Base-by-base conservation (phyloP, 2,329 filamentous ascomycete genomes). In the Podosphaera aphanis region DNA sequence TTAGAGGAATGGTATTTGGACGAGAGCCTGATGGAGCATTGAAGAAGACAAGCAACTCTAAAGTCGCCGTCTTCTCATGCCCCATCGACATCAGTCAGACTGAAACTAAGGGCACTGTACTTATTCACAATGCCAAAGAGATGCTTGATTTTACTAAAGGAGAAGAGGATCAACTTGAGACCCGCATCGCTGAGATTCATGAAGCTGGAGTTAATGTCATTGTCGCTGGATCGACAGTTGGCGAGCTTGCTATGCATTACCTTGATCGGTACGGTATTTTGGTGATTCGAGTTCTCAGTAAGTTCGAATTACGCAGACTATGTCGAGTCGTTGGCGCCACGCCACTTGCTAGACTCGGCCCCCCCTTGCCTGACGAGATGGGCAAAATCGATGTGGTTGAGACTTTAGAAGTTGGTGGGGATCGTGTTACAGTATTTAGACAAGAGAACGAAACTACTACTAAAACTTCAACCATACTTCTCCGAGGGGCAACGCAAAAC, bases 301-400 rank as follows among this genome's bases (percentile, higher is more conserved):
- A 98, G 66, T 98, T 95, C 59, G 90, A 98, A 66, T 76, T 98
- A 49, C 79, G 90, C 55, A 76, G 90, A 58, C 70, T 95, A 57
- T 98, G 92, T 71, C 80, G 90, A 51, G 90, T 98, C 20, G 88
- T 95, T 45, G 88, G 88, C 51, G 90, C 90, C 47, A 94, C 90
- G 13, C 90, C 90, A n/a, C 73, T 98, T 50, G 92, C 92, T 45
- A 80, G 90, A 56, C 71, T 98, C 42, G 90, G 90, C 52, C 90
- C 92, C 15, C 90, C 90, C 39, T 98, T 98, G 90, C 90, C 92
- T n/a, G 90, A 98, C 56, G 90, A 98, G 70, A 95, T 93, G 86
- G 90, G 90, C 52, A 80, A 66, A 56, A 77, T 98, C 51, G 90
- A 98, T 61, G 64, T 98, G 47, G 90, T 98, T 27, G 90, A 98